Percentiles rank a stretch among this genome's conserved stretches.
Evolutionary conservation across 495 filamentous ascomycete genomes (phyloP).

Genomic region (Aspergillus hancockii): DNA sequence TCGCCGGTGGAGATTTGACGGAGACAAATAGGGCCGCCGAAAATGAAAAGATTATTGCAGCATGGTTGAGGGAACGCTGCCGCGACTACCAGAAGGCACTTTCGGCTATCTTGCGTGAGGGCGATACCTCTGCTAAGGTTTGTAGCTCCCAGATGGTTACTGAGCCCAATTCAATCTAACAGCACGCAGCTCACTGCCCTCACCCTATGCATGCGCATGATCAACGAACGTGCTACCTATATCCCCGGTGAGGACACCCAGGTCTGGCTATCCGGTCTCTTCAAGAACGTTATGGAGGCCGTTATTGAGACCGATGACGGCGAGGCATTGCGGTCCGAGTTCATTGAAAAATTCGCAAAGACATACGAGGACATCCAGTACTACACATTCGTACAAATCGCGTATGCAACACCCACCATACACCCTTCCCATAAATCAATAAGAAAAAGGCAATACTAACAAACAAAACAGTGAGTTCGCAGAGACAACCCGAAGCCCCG

Average conservation of each 20-base stretch:
- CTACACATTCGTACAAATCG: slow-evolving; percentile 69
- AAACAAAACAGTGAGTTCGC: slow-evolving; percentile 32
- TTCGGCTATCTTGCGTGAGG: slow-evolving; percentile 53
- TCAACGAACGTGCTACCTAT: slow-evolving; percentile 73
- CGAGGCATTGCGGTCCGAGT: slow-evolving; percentile 64
- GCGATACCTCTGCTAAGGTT: slow-evolving; percentile 48
- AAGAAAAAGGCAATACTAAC: slow-evolving; percentile 30
- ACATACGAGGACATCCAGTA: slow-evolving; percentile 83
- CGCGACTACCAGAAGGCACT: slow-evolving; percentile 65
- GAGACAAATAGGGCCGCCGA: slow-evolving; percentile 63
- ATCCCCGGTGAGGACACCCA: slow-evolving; percentile 59
- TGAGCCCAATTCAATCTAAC: slow-evolving; percentile 21
- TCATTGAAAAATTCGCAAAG: slow-evolving; percentile 73
- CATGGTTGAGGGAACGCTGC: slow-evolving; percentile 77
- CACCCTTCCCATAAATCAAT: neutral
- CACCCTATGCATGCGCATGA: slow-evolving; percentile 76
- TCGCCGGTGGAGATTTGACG: slow-evolving; percentile 70
- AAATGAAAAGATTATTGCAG: slow-evolving; percentile 70
- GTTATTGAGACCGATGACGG: slow-evolving; percentile 59
- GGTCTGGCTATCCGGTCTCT: slow-evolving; percentile 63
- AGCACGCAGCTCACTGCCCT: slow-evolving; percentile 58
- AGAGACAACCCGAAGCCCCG: slow-evolving; percentile 29
- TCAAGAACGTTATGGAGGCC: slow-evolving; percentile 60
- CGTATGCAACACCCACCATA: slow-evolving; percentile 50
- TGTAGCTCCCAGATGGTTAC: slow-evolving; percentile 6